phyloP scores from a whole-genome alignment of 2,329 filamentous ascomycete species.

The Sporothrix inflata region DNA sequence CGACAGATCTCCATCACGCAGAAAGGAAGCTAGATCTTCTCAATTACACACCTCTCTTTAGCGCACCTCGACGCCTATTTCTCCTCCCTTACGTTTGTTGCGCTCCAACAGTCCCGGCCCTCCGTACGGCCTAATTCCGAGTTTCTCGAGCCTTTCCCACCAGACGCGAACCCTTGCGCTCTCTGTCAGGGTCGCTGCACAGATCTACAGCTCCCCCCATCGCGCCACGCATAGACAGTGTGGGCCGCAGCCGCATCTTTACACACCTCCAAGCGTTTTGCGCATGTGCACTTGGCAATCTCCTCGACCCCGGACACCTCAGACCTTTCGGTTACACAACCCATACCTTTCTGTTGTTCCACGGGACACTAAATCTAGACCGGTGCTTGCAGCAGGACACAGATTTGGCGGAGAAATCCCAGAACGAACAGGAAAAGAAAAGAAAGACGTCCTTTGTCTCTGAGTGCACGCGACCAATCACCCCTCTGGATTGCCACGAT shows the following conservation, averaged over 20 bases:
- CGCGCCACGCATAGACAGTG: neutral
- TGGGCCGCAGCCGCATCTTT: slow-evolving; percentile 5
- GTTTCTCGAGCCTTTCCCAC: neutral
- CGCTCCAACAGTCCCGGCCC: neutral
- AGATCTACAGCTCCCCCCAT: slow-evolving; percentile 24
- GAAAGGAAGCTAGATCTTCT: slow-evolving; percentile 13
- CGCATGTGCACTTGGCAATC: slow-evolving; percentile 2
- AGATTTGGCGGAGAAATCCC: neutral
- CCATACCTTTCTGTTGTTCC: slow-evolving; percentile 11
- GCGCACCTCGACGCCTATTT: slow-evolving; percentile 7
- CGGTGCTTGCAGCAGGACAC: neutral
- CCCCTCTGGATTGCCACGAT: neutral
- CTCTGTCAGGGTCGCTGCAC: slow-evolving; percentile 7
- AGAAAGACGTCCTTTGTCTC: slow-evolving; percentile 1
- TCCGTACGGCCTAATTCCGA: slow-evolving; percentile 25
- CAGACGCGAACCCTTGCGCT: neutral
- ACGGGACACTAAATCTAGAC: neutral
- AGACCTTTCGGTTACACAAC: neutral
- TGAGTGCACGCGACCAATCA: slow-evolving; percentile 27
- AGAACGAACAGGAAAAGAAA: neutral
- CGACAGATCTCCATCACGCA: neutral
- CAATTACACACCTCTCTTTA: slow-evolving; percentile 12
- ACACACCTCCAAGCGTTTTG: neutral
- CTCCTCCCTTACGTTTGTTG: slow-evolving; percentile 4
- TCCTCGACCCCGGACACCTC: neutral